A percentile compares a stretch with the other conserved stretches of the same genome.
phyloP scores from a whole-genome alignment of 148 eudicot genomes.

The Mesembryanthemum crystallinum region DNA sequence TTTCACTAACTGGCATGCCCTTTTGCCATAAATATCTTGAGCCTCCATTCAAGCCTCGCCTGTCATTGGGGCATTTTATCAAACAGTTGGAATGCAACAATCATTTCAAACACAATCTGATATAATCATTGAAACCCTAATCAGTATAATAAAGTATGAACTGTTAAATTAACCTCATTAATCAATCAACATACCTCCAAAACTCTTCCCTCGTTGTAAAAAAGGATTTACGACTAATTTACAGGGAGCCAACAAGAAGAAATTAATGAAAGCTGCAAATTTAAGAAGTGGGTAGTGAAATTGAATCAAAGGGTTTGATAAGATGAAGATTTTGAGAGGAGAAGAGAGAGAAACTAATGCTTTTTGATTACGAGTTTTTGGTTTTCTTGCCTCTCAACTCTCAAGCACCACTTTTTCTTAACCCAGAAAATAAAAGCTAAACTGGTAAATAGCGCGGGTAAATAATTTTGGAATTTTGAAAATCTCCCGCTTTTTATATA shows the following conservation, averaged over 20 bases:
- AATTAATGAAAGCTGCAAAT: background rate
- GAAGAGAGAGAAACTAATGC: too few relatives aligned
- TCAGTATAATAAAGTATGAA: background rate
- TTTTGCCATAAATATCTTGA: constrained; percentile 38
- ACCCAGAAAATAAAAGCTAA: background rate
- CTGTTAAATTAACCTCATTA: background rate
- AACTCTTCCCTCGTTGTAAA: background rate
- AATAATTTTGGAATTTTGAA: background rate
- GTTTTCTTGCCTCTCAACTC: too few relatives aligned
- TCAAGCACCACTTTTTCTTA: too few relatives aligned
- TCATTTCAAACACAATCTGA: background rate
- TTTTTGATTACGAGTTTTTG: too few relatives aligned
- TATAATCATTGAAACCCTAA: background rate
- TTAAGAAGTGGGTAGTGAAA: background rate
- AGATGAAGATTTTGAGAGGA: background rate
- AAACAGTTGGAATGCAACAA: constrained; percentile 10
- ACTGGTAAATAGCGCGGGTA: background rate
- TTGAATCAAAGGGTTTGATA: background rate
- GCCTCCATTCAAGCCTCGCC: constrained; percentile 27
- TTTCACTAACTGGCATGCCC: constrained; percentile 43
- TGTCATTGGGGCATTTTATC: constrained; percentile 26
- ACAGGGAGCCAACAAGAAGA: background rate
- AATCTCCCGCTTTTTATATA: too few relatives aligned
- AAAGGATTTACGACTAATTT: background rate
- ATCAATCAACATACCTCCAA: background rate